Conservation (phyloP, 805 yeast genomes). For the Myxozyma melibiosi region DNA sequence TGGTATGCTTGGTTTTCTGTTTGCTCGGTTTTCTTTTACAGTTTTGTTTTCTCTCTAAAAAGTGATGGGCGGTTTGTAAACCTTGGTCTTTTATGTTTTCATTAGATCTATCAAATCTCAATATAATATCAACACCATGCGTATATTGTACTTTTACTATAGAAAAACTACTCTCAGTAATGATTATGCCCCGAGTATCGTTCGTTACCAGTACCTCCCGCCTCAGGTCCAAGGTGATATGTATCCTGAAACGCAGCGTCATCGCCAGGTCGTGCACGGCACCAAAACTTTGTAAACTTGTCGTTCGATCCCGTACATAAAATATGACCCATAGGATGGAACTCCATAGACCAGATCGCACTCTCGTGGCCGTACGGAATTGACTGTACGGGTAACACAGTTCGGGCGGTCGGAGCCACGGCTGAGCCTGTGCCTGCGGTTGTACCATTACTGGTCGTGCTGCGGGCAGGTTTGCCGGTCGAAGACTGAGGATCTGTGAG, state of each 20-base stretch:
- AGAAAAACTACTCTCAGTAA: background rate
- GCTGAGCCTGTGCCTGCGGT: conserved; percentile 17
- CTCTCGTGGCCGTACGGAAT: conserved; percentile 95
- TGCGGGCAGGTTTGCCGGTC: background rate
- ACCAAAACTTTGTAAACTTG: conserved; percentile 91
- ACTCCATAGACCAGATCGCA: conserved; percentile 85
- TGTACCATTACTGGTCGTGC: background rate
- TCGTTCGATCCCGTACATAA: conserved; percentile 93
- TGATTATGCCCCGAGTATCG: conserved; percentile 6
- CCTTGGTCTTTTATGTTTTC: background rate
- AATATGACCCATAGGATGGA: conserved; percentile 92
- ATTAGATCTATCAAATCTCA: background rate
- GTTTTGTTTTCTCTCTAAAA: background rate
- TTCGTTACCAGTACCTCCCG: conserved; percentile 1
- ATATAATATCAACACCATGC: too few relatives aligned
- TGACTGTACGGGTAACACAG: conserved; percentile 42
- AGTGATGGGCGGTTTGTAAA: too few relatives aligned
- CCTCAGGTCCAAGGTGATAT: conserved; percentile 51
- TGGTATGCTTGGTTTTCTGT: background rate
- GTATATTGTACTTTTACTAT: background rate
- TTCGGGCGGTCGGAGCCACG: conserved; percentile 20
- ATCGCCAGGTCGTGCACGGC: conserved; percentile 88
- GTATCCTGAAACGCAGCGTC: conserved; percentile 79
- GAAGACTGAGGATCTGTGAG: background rate
- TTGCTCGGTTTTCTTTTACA: background rate